phyloP scores from a whole-genome alignment of 2,329 filamentous ascomycete species.

The Sporothrix pallida region DNA sequence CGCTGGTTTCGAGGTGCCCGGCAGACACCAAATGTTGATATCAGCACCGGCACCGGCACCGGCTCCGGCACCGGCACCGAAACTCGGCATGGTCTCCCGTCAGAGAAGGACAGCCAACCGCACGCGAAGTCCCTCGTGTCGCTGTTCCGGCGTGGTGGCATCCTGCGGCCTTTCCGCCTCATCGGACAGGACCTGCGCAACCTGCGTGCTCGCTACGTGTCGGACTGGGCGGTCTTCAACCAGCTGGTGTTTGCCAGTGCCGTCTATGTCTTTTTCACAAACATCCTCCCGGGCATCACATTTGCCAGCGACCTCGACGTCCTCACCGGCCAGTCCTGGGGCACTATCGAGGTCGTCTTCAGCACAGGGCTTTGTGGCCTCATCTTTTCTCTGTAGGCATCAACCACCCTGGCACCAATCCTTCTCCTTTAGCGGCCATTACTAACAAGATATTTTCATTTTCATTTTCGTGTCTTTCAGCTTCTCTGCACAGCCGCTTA shows the following conservation, averaged over 20 bases:
- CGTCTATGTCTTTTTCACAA: conserved; percentile 32
- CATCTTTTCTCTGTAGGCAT: conserved; percentile 30
- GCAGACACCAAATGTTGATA: neutral
- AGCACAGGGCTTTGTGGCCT: conserved; percentile 31
- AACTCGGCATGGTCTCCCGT: too few species aligned
- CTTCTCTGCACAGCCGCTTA: conserved; percentile 25
- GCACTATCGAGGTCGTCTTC: conserved; percentile 32
- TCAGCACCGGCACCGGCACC: too few species aligned
- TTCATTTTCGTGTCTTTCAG: neutral
- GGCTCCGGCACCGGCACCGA: too few species aligned
- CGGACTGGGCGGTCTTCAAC: conserved; percentile 33
- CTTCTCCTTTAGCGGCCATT: neutral
- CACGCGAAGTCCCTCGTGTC: neutral
- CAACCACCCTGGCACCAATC: neutral
- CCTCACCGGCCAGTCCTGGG: conserved; percentile 31
- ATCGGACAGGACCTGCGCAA: conserved; percentile 21
- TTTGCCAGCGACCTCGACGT: conserved; percentile 32
- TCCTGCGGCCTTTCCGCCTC: conserved; percentile 24
- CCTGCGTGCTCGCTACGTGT: conserved; percentile 20
- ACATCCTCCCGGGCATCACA: conserved; percentile 31
- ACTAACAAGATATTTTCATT: neutral
- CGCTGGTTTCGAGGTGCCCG: neutral
- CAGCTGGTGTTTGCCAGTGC: conserved; percentile 30
- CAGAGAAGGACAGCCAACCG: too few species aligned
- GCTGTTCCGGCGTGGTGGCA: neutral